Conservation (phyloP, 495 filamentous ascomycete species). For the Bacidia rubella region DNA sequence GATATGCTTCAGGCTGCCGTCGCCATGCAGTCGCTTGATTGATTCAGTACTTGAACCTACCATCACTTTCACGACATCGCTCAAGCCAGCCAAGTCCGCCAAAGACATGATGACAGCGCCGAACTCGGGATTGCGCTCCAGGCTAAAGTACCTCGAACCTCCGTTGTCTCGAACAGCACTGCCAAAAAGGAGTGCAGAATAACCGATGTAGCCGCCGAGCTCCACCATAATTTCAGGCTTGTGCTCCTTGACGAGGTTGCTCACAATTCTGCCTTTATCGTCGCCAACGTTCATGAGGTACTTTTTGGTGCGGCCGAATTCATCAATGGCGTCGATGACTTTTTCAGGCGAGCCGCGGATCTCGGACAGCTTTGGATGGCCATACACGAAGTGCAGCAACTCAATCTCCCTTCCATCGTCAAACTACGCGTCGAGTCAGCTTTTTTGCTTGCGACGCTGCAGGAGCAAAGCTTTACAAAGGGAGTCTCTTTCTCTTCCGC, state of each 20-base stretch:
- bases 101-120: slow-evolving; percentile 46
- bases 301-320: slow-evolving; percentile 47
- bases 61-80: slow-evolving; percentile 49
- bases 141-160: slow-evolving; percentile 41
- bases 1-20: slow-evolving; percentile 36
- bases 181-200: slow-evolving; percentile 54
- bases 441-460: not conserved
- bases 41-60: slow-evolving; percentile 47
- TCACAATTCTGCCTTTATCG: slow-evolving; percentile 55
- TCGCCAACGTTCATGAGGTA: slow-evolving; percentile 73
- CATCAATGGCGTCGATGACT: slow-evolving; percentile 58
- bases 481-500: slow-evolving; percentile 19
- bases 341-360: slow-evolving; percentile 49
- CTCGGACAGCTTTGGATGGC: slow-evolving; percentile 39
- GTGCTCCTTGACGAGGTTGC: slow-evolving; percentile 44
- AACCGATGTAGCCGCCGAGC: slow-evolving; percentile 70
- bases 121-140: slow-evolving; percentile 55
- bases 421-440: slow-evolving; percentile 26
- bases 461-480: slow-evolving; percentile 17
- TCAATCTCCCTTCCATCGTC: slow-evolving; percentile 63
- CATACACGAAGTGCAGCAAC: slow-evolving; percentile 55
- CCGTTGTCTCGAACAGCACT: slow-evolving; percentile 40
- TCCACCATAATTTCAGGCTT: slow-evolving; percentile 63
- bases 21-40: slow-evolving; percentile 34
- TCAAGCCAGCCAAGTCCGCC: slow-evolving; percentile 50